phyloP scores from a whole-genome alignment of 495 filamentous ascomycete species.

The Penicillium diatomitis region DNA sequence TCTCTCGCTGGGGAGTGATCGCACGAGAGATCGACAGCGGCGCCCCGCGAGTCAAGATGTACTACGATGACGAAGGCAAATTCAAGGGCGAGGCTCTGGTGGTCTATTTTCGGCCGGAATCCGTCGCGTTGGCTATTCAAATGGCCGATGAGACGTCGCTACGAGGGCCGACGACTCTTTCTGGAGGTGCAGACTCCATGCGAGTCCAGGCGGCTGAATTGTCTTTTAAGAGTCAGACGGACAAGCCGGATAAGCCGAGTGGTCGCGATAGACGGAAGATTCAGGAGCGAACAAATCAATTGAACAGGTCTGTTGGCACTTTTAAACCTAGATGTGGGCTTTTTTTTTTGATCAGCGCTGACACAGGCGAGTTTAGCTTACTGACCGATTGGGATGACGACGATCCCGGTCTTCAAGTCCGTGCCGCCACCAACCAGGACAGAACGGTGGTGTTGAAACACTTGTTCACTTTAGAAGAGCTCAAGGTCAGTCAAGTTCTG shows the following conservation, averaged over 20 bases:
- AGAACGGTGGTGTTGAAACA: slow-evolving; percentile 83
- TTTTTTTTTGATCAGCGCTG: not conserved
- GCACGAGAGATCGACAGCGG: slow-evolving; percentile 86
- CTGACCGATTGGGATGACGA: slow-evolving; percentile 92
- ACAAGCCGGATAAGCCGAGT: slow-evolving; percentile 44
- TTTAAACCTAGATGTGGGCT: not conserved
- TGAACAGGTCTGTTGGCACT: slow-evolving; percentile 50
- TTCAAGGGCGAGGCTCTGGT: slow-evolving; percentile 92
- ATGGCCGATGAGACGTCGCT: slow-evolving; percentile 89
- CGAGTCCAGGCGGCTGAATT: slow-evolving; percentile 75
- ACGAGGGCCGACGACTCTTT: slow-evolving; percentile 42
- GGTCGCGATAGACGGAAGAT: slow-evolving; percentile 71
- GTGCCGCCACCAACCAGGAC: slow-evolving; percentile 55
- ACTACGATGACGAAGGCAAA: slow-evolving; percentile 67
- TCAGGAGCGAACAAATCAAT: slow-evolving; percentile 76
- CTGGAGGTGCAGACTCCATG: slow-evolving; percentile 53
- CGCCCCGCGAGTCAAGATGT: slow-evolving; percentile 84
- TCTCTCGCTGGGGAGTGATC: slow-evolving; percentile 85
- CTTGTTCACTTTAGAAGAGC: slow-evolving; percentile 85
- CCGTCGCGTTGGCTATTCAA: slow-evolving; percentile 79
- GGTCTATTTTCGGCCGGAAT: slow-evolving; percentile 89
- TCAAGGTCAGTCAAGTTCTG: slow-evolving; percentile 40
- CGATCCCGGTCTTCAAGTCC: slow-evolving; percentile 51
- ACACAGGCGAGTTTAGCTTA: slow-evolving; percentile 44
- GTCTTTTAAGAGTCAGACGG: slow-evolving; percentile 71